Conservation (phyloP, 192 early-diverging fungal genomes). For the Entomortierella lignicola region DNA sequence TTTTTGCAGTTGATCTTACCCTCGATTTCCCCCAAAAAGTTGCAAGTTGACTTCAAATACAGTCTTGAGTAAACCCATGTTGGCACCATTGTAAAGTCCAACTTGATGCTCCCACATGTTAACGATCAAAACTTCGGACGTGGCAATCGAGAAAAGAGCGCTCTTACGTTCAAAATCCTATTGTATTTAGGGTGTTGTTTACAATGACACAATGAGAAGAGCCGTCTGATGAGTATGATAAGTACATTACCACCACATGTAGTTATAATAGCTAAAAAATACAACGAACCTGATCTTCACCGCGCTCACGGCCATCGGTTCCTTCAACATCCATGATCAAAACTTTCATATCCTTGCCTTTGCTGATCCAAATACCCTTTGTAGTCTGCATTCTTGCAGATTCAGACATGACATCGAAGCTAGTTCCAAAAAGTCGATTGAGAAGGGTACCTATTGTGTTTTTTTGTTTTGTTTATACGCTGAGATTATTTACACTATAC, state of each 20-base stretch:
- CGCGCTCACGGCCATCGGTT: conserved; percentile 97
- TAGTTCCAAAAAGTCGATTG: conserved; percentile 96
- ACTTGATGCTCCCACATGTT: conserved; percentile 99
- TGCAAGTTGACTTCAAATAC: conserved; percentile 99
- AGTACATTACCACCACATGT: background rate
- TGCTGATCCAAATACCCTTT: conserved; percentile 97
- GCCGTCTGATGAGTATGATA: background rate
- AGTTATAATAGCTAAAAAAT: too few relatives aligned
- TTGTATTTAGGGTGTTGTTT: background rate
- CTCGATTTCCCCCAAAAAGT: conserved; percentile 86
- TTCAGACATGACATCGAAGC: conserved; percentile 97
- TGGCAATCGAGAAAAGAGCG: conserved; percentile 97
- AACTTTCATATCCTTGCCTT: conserved; percentile 78
- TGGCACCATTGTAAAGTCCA: conserved; percentile 99
- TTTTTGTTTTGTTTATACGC: background rate
- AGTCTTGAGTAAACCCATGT: conserved; percentile 98
- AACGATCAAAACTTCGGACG: conserved; percentile 93
- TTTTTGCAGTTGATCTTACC: conserved; percentile 59
- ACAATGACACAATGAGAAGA: background rate
- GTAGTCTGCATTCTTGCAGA: conserved; percentile 89
- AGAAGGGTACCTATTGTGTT: conserved; percentile 81
- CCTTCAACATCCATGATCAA: conserved; percentile 99
- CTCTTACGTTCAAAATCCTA: conserved; percentile 98
- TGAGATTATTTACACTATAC: too few relatives aligned
- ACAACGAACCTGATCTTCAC: conserved; percentile 96